Base-by-base conservation (phyloP, 2,329 filamentous ascomycete genomes). In the Hawksworthiomyces lignivorus region DNA sequence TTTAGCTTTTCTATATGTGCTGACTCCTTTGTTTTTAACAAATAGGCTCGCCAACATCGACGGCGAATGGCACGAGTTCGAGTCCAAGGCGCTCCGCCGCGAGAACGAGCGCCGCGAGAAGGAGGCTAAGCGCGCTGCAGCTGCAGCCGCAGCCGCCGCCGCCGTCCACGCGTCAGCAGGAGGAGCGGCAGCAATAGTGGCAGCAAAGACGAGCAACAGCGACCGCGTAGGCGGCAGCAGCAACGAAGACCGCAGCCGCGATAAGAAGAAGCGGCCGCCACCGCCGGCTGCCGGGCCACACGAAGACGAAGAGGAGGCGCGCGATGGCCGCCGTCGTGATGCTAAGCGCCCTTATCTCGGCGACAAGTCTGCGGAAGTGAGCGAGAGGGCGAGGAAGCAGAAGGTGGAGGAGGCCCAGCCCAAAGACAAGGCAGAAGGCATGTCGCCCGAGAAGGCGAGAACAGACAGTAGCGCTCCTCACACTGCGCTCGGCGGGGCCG, bases 51-150 rank as follows among this genome's bases (percentile, higher is more conserved):
- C 82, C 46, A 70, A 81, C 36, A 73, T 98, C 22, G 79, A 92
- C 53, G 92, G 92, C 18, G 92, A 98, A 54, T 98, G 92, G 92
- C 92, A 98, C 58, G 92, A 98, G 59, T 95, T 97, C 55, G 92
- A 98, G 65, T 94, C 87, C 43, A 98, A 98, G 65, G 89, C 88
- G 14, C 71, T 95, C 20, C 75, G 92, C 24, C 92, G 92, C 52
- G 89, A 96, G 61, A 90, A 88, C 53, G 87, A 92, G 60, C 77
- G 77, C 41, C 71, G 69, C 47, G 73, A 77, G 21, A 67, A 70
- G 43, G 73, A 77, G 41, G 72, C 70, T 7, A 64, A 67, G 4
- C 68, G 65, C 6, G 62, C 61, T 31, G 63, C 8, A 17, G 27
- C 65, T 1, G 62, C 61, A 15, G 27, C 65, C 1, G 62, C 61